Evolutionary conservation across 1,284 basidiomycete species (phyloP), one percentile per base, ranked within the genome.

Genomic region (Leccinum variabile): DNA sequence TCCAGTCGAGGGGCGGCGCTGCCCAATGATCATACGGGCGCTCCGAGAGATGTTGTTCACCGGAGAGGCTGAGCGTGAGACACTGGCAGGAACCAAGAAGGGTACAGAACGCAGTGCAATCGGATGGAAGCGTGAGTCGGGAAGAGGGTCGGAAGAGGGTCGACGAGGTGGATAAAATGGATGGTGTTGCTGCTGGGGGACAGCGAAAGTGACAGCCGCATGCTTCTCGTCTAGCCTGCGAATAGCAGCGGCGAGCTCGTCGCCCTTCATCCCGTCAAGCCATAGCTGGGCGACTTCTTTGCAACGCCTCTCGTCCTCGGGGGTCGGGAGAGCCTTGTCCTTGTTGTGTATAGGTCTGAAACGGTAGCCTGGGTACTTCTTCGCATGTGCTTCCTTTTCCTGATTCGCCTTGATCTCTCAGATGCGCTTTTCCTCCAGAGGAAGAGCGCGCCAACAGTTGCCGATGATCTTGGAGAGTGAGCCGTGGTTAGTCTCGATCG

Each of bases 401-500:
- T 82, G 79, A 68, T 87, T 86, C 0, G 89, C 89, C 59, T 81
- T 81, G 35, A 79, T 73, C 69, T 90, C 86, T 4, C 25, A 28
- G 25, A 28, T 28, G 25, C 25, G 25, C 25, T 28, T 28, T 28
- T 28, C 25, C 25, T 28, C 88, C 88, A 91, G 13, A 84, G 76
- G 3, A 3, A 91, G 81, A 0, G 82, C 72, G 14, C 83, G 82
- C 89, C 89, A 91, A 73, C 84, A 87, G 67, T 86, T 89, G 37
- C 87, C 88, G 57, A 90, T 89, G 66, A 90, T 90, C 75, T 88
- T 88, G 6, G 84, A 87, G 13, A 91, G 73, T 44, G 90, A 90
- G 35, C 88, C 88, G 71, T 95, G 91, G 68, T 91, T 90, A 3
- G 89, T 89, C 78, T 95, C 91, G 62, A 95, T 90, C 8, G 86